Conservation (phyloP, 441 rosid species). For the Arabidopsis lyrata region DNA sequence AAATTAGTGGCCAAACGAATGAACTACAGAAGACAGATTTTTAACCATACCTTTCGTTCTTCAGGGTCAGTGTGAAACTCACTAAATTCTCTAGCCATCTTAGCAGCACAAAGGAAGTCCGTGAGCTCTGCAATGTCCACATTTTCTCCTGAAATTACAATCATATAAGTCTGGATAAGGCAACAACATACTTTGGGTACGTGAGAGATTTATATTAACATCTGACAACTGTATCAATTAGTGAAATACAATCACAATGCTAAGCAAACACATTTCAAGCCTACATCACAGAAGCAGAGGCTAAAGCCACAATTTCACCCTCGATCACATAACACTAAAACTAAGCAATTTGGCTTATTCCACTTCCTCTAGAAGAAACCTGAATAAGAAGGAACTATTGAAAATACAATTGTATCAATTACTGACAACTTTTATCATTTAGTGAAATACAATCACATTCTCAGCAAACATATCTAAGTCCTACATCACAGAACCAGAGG, state of each 20-base stretch:
- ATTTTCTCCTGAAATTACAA: slow-evolving; percentile 61
- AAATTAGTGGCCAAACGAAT: slow-evolving; percentile 9
- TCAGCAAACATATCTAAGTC: too few species aligned
- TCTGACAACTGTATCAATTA: slow-evolving; percentile 15
- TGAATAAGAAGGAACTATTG: not conserved
- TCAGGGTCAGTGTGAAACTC: slow-evolving; percentile 52
- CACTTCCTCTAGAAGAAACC: not conserved
- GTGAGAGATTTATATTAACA: slow-evolving; percentile 8
- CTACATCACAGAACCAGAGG: too few species aligned
- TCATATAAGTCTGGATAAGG: slow-evolving; percentile 10
- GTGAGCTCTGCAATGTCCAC: slow-evolving; percentile 67
- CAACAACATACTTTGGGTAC: not conserved
- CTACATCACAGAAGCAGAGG: slow-evolving; percentile 27
- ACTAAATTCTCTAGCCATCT: slow-evolving; percentile 65
- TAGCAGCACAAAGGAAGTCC: slow-evolving; percentile 87
- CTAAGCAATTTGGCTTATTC: not conserved
- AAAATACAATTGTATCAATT: too few species aligned
- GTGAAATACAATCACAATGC: slow-evolving; percentile 20
- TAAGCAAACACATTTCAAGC: slow-evolving; percentile 11
- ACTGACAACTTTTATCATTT: not conserved
- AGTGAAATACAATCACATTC: too few species aligned
- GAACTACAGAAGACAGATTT: slow-evolving; percentile 5
- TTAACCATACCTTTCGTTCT: slow-evolving; percentile 59
- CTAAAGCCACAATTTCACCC: slow-evolving; percentile 9
- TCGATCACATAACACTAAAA: slow-evolving; percentile 8